Conservation (phyloP, 148 eudicot species). For the Heliamphora exappendiculata region DNA sequence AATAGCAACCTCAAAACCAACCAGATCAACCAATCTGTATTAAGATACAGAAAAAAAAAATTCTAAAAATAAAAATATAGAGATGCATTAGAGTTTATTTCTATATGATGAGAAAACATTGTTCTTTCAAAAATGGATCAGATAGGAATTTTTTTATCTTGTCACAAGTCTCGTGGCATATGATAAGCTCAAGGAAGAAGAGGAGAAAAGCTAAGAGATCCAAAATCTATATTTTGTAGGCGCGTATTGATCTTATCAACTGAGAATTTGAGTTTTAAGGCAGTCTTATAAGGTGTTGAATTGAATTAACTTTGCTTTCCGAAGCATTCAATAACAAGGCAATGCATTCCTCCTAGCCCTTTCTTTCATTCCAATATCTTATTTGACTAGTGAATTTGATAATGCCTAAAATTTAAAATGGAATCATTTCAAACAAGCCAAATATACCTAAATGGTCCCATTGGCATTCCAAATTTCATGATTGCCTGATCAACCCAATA, state of each 20-base stretch:
- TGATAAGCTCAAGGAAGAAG: neutral
- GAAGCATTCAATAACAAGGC: neutral
- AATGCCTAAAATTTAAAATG: neutral
- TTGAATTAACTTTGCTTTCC: neutral
- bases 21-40: constrained; percentile 20
- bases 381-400: neutral
- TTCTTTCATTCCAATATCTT: neutral
- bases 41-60: neutral
- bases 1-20: constrained; percentile 14
- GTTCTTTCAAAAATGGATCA: neutral
- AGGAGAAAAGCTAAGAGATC: neutral
- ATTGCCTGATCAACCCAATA: constrained; percentile 27
- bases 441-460: constrained; percentile 36
- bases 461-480: constrained; percentile 26
- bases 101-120: neutral
- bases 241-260: neutral
- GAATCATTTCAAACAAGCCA: neutral
- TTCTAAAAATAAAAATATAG: neutral
- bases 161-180: too few relatives aligned
- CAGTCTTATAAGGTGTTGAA: neutral
- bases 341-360: neutral
- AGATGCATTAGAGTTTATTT: neutral
- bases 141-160: neutral
- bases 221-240: too few relatives aligned
- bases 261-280: neutral